phyloP scores from a whole-genome alignment of 2,329 filamentous ascomycete genomes.

The Alternaria angustiovoidea region DNA sequence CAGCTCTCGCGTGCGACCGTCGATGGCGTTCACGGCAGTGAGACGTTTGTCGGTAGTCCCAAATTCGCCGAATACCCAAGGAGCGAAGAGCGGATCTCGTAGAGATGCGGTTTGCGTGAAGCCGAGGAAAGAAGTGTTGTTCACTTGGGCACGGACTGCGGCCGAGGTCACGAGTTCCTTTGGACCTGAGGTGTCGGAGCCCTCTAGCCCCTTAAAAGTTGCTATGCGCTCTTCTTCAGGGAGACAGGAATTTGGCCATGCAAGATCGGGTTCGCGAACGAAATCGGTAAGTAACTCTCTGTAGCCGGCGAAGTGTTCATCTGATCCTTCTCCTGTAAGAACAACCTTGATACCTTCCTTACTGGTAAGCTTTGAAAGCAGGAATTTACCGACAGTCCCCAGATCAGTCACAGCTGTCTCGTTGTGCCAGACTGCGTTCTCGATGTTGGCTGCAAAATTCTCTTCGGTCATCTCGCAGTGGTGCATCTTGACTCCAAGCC shows the following conservation, averaged over 20 bases:
- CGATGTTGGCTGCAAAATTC: conserved; percentile 54
- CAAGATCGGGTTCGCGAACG: conserved; percentile 58
- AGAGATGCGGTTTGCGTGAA: conserved; percentile 22
- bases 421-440: conserved; percentile 56
- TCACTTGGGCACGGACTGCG: conserved; percentile 23
- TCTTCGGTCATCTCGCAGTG: conserved; percentile 52
- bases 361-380: conserved; percentile 57
- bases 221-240: conserved; percentile 22
- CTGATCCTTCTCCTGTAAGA: conserved; percentile 62
- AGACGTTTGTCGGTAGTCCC: conserved; percentile 22
- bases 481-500: conserved; percentile 56
- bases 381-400: conserved; percentile 62
- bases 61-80: conserved; percentile 22
- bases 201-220: conserved; percentile 18
- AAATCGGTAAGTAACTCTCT: conserved; percentile 57
- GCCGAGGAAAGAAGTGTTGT: conserved; percentile 25
- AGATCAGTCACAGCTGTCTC: conserved; percentile 60
- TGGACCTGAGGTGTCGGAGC: conserved; percentile 15
- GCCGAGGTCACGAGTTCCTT: conserved; percentile 23
- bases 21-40: conserved; percentile 25
- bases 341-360: conserved; percentile 63
- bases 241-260: conserved; percentile 18
- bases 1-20: conserved; percentile 38
- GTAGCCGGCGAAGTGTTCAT: conserved; percentile 66
- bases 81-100: conserved; percentile 15